Conservation (phyloP, 192 early-diverging fungal species). For the Coemansia sp. region DNA sequence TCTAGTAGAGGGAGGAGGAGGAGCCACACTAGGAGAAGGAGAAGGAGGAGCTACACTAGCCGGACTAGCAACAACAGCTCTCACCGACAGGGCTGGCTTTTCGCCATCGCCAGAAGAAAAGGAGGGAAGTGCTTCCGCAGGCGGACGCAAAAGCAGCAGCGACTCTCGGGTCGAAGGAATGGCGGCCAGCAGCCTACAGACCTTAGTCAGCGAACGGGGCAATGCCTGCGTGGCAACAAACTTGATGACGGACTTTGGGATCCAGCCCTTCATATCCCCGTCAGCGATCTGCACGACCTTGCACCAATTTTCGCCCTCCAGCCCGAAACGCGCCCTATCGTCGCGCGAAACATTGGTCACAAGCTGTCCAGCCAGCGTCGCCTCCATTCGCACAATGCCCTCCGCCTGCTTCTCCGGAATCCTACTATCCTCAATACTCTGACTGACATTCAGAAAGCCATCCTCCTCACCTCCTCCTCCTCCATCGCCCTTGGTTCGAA, state of each 20-base stretch:
- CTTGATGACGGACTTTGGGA: constrained; percentile 54
- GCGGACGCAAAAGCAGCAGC: no score
- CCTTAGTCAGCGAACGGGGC: constrained; percentile 57
- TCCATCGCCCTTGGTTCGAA: background rate
- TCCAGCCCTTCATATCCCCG: constrained; percentile 55
- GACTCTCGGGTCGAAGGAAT: constrained; percentile 29
- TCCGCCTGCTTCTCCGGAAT: constrained; percentile 29
- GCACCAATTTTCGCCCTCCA: constrained; percentile 29
- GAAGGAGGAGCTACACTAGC: background rate
- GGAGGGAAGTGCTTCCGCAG: no score
- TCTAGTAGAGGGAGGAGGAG: background rate
- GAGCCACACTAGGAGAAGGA: background rate
- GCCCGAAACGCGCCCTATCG: constrained; percentile 22
- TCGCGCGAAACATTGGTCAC: constrained; percentile 14
- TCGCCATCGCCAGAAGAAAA: no score
- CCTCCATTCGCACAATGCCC: constrained; percentile 57
- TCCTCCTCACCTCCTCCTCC: background rate
- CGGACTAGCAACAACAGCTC: background rate
- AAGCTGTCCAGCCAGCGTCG: constrained; percentile 54
- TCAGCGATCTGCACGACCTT: constrained; percentile 55
- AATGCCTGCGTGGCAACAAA: constrained; percentile 59
- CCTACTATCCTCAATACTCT: constrained; percentile 36
- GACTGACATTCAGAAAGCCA: constrained; percentile 48
- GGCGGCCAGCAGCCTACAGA: constrained; percentile 30
- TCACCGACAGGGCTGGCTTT: background rate